These are phyloP conservation scores for Microthlaspi erraticum DNA, from an alignment of 345 rosid species.

Conservation along the genomic window DNA sequence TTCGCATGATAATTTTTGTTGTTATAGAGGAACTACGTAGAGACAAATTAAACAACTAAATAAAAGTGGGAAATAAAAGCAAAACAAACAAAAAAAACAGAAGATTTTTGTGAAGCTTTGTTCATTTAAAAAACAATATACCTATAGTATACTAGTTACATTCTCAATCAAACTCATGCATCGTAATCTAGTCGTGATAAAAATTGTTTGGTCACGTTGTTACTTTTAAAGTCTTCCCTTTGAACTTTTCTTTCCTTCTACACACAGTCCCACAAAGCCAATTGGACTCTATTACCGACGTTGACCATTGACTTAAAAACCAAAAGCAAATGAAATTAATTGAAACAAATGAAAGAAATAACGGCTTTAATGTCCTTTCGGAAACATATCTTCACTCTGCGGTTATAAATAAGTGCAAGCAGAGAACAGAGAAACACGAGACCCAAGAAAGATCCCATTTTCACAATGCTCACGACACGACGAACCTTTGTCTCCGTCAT, in stretches of 20 bases:
- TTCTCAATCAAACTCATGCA: not conserved
- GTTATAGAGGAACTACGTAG: not conserved
- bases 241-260: slow-evolving; percentile 12
- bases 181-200: not conserved
- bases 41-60: not conserved
- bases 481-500: not conserved
- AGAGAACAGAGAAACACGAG: slow-evolving; percentile 26
- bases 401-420: slow-evolving; percentile 38
- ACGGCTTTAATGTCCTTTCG: not conserved
- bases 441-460: slow-evolving; percentile 16
- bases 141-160: not conserved
- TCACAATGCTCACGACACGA: slow-evolving; percentile 28
- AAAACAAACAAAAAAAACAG: not conserved
- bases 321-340: not conserved
- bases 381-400: slow-evolving; percentile 7
- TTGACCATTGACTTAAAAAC: slow-evolving; percentile 27
- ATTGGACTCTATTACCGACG: not conserved
- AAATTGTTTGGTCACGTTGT: not conserved
- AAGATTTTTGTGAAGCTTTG: not conserved
- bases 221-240: slow-evolving; percentile 10
- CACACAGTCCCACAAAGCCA: slow-evolving; percentile 14
- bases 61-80: not conserved
- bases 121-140: not conserved
- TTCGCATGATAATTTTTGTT: not conserved
- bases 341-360: not conserved